A percentile compares a stretch with the other conserved stretches of the same genome.
Conservation (phyloP, 2,329 filamentous ascomycete species). For the Emydomyces testavorans region DNA sequence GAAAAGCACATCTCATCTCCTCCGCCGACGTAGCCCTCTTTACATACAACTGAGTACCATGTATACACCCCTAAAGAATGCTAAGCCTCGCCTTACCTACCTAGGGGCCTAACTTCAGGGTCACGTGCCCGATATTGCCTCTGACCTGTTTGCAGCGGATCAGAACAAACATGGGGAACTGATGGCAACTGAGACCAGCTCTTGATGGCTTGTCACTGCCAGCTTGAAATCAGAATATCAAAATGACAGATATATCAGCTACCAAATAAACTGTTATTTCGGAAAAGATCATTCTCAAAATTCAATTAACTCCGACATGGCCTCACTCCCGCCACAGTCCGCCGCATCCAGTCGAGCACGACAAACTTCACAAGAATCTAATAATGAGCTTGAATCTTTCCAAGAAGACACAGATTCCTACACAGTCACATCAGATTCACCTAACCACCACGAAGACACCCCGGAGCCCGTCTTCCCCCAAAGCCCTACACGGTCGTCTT, state of each 20-base stretch:
- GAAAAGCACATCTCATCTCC: too few species aligned
- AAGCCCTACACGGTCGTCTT: constrained; percentile 12
- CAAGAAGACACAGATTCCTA: neutral
- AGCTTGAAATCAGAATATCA: neutral
- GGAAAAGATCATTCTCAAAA: neutral
- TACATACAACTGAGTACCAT: too few species aligned
- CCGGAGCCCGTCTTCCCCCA: constrained; percentile 26
- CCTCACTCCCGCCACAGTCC: constrained; percentile 25
- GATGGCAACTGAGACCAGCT: neutral
- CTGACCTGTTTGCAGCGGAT: constrained; percentile 9
- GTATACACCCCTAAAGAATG: too few species aligned
- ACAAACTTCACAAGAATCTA: constrained; percentile 11
- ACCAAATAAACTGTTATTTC: neutral
- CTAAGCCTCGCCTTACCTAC: neutral
- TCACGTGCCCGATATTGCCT: constrained; percentile 9
- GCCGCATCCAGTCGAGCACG: constrained; percentile 23
- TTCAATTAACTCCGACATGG: constrained; percentile 20
- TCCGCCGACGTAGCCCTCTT: too few species aligned
- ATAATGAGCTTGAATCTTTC: neutral
- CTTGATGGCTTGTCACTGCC: neutral
- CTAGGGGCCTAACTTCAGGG: neutral
- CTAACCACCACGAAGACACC: neutral
- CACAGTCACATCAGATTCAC: neutral
- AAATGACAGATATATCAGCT: neutral
- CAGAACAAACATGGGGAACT: neutral